Conservation (phyloP, 2,329 filamentous ascomycete genomes). For the Aspergillus viridinutans region DNA sequence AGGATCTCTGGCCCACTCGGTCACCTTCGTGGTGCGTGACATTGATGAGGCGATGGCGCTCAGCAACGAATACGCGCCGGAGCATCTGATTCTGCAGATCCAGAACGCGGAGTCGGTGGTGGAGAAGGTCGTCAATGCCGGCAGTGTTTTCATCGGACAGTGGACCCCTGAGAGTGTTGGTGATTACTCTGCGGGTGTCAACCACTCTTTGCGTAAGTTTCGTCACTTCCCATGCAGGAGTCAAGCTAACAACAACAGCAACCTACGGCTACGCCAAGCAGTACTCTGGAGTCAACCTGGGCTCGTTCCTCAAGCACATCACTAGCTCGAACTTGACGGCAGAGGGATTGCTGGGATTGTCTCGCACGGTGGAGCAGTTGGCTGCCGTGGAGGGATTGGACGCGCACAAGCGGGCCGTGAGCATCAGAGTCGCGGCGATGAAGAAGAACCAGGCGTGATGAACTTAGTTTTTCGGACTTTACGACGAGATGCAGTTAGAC, state of each 20-base stretch:
- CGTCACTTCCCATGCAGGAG: background rate
- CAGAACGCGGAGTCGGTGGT: constrained; percentile 70
- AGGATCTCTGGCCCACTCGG: constrained; percentile 83
- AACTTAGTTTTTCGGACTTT: background rate
- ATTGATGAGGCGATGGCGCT: constrained; percentile 71
- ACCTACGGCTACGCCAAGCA: constrained; percentile 98
- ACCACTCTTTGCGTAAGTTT: constrained; percentile 89
- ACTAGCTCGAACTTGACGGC: constrained; percentile 87
- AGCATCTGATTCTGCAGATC: constrained; percentile 92
- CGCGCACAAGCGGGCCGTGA: constrained; percentile 75
- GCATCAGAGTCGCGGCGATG: constrained; percentile 54
- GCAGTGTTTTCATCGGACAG: constrained; percentile 89
- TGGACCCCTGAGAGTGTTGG: constrained; percentile 98
- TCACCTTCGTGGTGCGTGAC: constrained; percentile 72
- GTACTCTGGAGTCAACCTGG: constrained; percentile 95
- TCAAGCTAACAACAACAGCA: constrained; percentile 50
- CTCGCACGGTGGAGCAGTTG: constrained; percentile 86
- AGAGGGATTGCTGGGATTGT: constrained; percentile 80
- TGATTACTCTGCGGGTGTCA: constrained; percentile 96
- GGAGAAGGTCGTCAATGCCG: constrained; percentile 82
- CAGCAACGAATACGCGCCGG: constrained; percentile 92
- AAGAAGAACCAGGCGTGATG: constrained; percentile 18
- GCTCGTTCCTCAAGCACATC: constrained; percentile 96
- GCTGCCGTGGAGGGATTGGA: constrained; percentile 93
- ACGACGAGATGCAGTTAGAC: background rate